phyloP scores from a whole-genome alignment of 1,284 basidiomycete species.

The Phellopilus nigrolimitatus region DNA sequence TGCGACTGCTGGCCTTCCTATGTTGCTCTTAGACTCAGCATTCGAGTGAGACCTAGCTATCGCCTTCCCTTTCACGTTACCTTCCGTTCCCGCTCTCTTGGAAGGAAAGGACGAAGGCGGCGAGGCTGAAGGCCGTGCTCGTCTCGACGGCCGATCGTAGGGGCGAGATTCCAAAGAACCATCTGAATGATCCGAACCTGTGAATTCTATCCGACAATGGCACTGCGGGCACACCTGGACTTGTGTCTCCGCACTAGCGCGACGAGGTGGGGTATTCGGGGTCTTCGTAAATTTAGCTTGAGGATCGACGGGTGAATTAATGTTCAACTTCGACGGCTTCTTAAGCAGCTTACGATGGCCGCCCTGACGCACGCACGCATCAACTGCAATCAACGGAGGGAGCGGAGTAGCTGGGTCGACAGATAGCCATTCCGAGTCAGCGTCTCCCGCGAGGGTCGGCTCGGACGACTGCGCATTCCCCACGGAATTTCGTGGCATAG shows the following conservation, averaged over 20 bases:
- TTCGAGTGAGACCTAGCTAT: constrained; percentile 4
- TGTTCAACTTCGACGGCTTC: not conserved
- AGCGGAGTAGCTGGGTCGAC: constrained; percentile 12
- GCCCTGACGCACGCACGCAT: not conserved
- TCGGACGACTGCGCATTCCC: not conserved
- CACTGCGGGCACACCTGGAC: constrained; percentile 4
- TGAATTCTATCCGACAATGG: not conserved
- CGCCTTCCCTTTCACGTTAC: constrained; percentile 6
- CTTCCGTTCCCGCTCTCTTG: not conserved
- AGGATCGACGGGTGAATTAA: not conserved
- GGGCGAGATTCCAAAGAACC: too few species aligned
- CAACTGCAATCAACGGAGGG: too few species aligned
- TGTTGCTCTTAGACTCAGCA: not conserved
- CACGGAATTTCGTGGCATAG: not conserved
- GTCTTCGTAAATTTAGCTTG: not conserved
- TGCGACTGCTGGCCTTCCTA: constrained; percentile 11
- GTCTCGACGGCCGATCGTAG: too few species aligned
- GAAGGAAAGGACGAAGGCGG: too few species aligned
- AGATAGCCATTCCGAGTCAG: constrained; percentile 12
- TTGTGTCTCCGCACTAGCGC: too few species aligned
- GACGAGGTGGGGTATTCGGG: not conserved
- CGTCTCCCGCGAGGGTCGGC: not conserved
- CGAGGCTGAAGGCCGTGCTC: too few species aligned
- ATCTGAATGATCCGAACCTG: not conserved
- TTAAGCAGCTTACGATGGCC: constrained; percentile 5